Evolutionary conservation across 352 stramenopile species (phyloP), one percentile per base, ranked within the genome.

Genomic region (Aphanomyces invadans): DNA sequence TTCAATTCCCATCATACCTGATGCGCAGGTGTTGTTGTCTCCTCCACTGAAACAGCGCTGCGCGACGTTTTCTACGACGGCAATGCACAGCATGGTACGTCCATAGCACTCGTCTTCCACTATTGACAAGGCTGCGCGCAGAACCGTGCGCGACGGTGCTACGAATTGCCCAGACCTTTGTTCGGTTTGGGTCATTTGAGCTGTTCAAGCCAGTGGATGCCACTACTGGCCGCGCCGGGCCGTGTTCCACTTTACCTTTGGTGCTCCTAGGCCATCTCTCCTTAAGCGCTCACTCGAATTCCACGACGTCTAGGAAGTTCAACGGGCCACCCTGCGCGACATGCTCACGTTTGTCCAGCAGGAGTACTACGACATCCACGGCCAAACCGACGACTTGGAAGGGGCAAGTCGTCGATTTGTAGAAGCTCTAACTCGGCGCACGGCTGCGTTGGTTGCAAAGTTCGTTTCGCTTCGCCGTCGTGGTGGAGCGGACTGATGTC

Each of bases 161-260:
- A 48, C 80, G 95, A 62, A 87, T 98, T 36, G 91, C 92, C 1
- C 79, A 86, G 19, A 97, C 76, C 49, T 99, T 99, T 69, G 68
- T 98, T 4, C 80, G 96, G 44, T 96, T 99, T 68, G 96, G 96
- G 25, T 96, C 92, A 70, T 95, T 99, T 53, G 95, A 99, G 76
- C 86, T 98, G 65, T 98, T 98, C 75, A 97, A 95, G 64, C 68
- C 76, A 10, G 75, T 73, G 42, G 87, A 96, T 56, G 31, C 74
- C 2, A 57, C 74, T 25, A 91, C 85, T 10, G 86, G 79, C 0
- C 74, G 85, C 23, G 61, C 70, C 3, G 89, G 89, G 0, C 87
- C 89, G 1, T 94, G 85, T 65, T 79, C 81, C 0, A 56, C 79
- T n/a, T 46, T 90, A 32, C 71, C 77, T 1, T 29, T 46, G 60